Percentiles rank a stretch among this genome's conserved stretches.
Evolutionary conservation across 768 basidiomycete genomes (phyloP).

Genomic region (Mrakia frigida): DNA sequence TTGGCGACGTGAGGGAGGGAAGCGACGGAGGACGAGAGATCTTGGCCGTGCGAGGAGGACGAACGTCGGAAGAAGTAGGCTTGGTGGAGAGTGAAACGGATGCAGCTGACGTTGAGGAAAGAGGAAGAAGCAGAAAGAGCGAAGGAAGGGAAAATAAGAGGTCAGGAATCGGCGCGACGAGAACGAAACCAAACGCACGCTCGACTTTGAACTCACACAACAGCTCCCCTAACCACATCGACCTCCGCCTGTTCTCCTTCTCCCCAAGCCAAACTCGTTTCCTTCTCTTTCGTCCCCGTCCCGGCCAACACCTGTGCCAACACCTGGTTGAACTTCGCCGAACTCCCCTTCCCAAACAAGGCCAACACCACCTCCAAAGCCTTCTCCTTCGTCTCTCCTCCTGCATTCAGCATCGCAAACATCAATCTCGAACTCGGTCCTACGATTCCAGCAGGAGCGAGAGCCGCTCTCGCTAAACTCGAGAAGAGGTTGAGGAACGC

Average conservation of each 20-base stretch:
- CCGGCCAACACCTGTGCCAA: conserved; percentile 13
- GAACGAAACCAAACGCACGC: too few relatives aligned
- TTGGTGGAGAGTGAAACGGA: conserved; percentile 17
- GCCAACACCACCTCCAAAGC: conserved; percentile 13
- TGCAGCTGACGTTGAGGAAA: neutral
- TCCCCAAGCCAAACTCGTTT: conserved; percentile 1
- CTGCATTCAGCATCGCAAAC: conserved; percentile 21
- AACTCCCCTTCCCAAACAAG: conserved; percentile 15
- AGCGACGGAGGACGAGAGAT: neutral
- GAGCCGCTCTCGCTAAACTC: neutral
- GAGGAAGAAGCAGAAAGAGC: neutral
- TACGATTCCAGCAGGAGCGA: neutral
- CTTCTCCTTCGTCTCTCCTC: conserved; percentile 19
- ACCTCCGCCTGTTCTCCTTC: conserved; percentile 19
- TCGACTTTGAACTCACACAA: conserved; percentile 23
- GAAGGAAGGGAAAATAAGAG: neutral
- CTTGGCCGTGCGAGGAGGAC: neutral
- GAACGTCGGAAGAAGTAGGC: conserved; percentile 6
- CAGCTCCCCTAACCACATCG: conserved; percentile 12
- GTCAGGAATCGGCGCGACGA: neutral
- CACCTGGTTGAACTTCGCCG: conserved; percentile 4
- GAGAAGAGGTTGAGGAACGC: conserved; percentile 6
- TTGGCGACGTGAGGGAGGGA: conserved; percentile 2
- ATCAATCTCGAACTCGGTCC: conserved; percentile 5
- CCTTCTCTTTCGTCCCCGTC: neutral